Conservation (phyloP, 73 alveolate species). For the Paraurostyla sp. region DNA sequence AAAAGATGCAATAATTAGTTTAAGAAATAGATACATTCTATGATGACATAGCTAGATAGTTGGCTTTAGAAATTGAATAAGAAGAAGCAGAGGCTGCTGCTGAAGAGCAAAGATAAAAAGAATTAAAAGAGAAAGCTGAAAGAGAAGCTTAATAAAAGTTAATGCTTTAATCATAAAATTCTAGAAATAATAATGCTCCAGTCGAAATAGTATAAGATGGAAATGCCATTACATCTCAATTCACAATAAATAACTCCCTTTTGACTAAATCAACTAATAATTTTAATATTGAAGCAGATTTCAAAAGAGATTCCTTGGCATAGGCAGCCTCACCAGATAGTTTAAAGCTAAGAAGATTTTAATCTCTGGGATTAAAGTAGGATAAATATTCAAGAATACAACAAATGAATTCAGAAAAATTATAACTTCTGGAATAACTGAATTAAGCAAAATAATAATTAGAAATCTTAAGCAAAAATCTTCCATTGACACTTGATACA, state of each 20-base stretch:
- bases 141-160: background rate
- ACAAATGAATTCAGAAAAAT: slow-evolving; percentile 10
- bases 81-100: slow-evolving; percentile 1
- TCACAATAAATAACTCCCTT: no score
- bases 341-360: slow-evolving; percentile 4
- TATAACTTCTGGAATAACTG: slow-evolving; percentile 1
- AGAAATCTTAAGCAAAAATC: background rate
- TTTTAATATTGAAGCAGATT: no score
- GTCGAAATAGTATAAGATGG: no score
- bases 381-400: background rate
- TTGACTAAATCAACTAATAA: no score
- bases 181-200: no score
- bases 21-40: background rate
- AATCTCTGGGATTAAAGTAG: background rate
- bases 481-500: background rate
- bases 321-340: slow-evolving; percentile 4
- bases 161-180: slow-evolving; percentile 11
- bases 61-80: slow-evolving; percentile 23
- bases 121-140: background rate
- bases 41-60: background rate
- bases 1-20: background rate
- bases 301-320: slow-evolving; percentile 9
- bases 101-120: background rate
- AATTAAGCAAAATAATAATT: slow-evolving; percentile 9
- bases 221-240: no score